phyloP scores from a whole-genome alignment of 768 basidiomycete genomes.

The Arthromyces matolae region DNA sequence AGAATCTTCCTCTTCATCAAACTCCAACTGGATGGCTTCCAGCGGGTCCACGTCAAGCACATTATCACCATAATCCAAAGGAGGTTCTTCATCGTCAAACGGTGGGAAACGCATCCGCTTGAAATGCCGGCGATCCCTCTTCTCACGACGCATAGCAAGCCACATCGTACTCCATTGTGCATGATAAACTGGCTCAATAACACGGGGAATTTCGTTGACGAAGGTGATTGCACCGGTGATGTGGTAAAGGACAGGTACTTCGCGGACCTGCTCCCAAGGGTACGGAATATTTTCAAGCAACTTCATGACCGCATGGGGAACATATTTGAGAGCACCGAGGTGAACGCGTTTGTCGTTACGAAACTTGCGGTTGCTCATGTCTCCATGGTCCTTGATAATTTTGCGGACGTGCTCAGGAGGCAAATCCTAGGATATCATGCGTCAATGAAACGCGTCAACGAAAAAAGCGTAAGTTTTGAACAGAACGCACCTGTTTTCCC shows the following conservation, averaged over 20 bases:
- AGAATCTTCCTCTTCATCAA: slow-evolving; percentile 87
- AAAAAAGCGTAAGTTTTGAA: slow-evolving; percentile 4
- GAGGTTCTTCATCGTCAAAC: slow-evolving; percentile 98
- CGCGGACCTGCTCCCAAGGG: slow-evolving; percentile 99
- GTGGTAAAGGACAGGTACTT: slow-evolving; percentile 97
- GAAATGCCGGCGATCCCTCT: slow-evolving; percentile 97
- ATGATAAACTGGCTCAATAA: slow-evolving; percentile 97
- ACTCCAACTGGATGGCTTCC: slow-evolving; percentile 94
- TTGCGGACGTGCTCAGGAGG: slow-evolving; percentile 98
- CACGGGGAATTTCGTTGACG: slow-evolving; percentile 95
- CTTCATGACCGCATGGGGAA: slow-evolving; percentile 99
- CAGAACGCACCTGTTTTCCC: slow-evolving; percentile 76
- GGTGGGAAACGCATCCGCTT: slow-evolving; percentile 99
- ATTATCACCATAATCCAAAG: slow-evolving; percentile 98
- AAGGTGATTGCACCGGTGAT: slow-evolving; percentile 99
- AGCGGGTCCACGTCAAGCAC: slow-evolving; percentile 96
- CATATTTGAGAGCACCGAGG: slow-evolving; percentile 96
- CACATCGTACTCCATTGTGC: slow-evolving; percentile 99
- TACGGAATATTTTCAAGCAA: slow-evolving; percentile 96
- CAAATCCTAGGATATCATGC: slow-evolving; percentile 59
- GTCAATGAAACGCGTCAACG: slow-evolving; percentile 9
- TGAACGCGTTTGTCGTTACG: slow-evolving; percentile 99
- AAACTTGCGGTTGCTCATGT: slow-evolving; percentile 99
- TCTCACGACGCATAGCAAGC: slow-evolving; percentile 98
- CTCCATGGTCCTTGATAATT: slow-evolving; percentile 99